Evolutionary conservation across 176 grass and related monocot genomes (phyloP).

Genomic region (Paspalum notatum): DNA sequence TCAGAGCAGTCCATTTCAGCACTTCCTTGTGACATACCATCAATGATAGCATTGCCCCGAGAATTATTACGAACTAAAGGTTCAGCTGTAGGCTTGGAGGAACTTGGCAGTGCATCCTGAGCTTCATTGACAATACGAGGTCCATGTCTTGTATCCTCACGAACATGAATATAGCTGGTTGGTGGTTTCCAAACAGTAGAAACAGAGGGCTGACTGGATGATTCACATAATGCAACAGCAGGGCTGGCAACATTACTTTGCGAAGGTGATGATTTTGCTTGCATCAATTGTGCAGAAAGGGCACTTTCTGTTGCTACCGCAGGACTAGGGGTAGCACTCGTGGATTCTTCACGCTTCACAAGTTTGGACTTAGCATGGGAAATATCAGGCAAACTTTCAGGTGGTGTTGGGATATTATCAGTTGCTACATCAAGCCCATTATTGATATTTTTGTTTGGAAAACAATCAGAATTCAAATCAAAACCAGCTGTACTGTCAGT

Average conservation of each 20-base stretch:
- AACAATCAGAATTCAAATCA: slow-evolving; percentile 48
- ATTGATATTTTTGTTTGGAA: slow-evolving; percentile 22
- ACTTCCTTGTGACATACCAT: slow-evolving; percentile 61
- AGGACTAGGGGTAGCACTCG: background rate
- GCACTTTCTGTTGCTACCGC: slow-evolving; percentile 12
- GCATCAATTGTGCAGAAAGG: background rate
- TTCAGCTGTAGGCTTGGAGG: slow-evolving; percentile 15
- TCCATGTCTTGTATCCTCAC: slow-evolving; percentile 12
- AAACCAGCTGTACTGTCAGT: slow-evolving; percentile 8
- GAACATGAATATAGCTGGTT: background rate
- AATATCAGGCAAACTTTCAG: slow-evolving; percentile 20
- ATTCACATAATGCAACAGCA: slow-evolving; percentile 33
- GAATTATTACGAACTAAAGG: slow-evolving; percentile 41
- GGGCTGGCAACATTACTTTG: slow-evolving; percentile 17
- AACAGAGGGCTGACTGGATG: slow-evolving; percentile 16
- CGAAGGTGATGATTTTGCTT: slow-evolving; percentile 20
- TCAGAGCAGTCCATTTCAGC: slow-evolving; percentile 71
- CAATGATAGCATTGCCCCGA: slow-evolving; percentile 14
- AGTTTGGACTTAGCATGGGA: background rate
- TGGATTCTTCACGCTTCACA: slow-evolving; percentile 42
- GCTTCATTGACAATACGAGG: slow-evolving; percentile 21
- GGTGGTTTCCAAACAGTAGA: slow-evolving; percentile 34
- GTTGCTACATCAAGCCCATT: background rate
- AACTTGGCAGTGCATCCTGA: slow-evolving; percentile 32
- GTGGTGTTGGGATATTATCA: slow-evolving; percentile 20